Percentiles rank a stretch among this genome's conserved stretches.
Conservation (phyloP, 352 stramenopile genomes). For the Phytophthora cajani region DNA sequence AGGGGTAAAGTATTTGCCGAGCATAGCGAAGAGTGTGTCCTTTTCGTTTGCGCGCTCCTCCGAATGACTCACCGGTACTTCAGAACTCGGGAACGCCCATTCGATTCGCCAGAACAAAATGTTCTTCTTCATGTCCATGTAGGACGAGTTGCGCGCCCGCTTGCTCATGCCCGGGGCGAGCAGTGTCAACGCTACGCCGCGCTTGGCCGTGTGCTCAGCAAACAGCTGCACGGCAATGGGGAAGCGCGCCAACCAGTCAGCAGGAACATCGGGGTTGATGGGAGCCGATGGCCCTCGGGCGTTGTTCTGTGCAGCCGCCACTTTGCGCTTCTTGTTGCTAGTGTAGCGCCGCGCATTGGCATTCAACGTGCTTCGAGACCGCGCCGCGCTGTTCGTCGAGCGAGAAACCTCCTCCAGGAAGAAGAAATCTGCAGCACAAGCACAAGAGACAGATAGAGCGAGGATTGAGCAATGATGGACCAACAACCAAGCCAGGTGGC, state of each 20-base stretch:
- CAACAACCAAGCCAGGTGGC: neutral
- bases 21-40: conserved; percentile 60
- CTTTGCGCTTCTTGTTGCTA: conserved; percentile 46
- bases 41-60: conserved; percentile 65
- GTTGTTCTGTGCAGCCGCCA: conserved; percentile 12
- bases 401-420: conserved; percentile 77
- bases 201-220: conserved; percentile 71
- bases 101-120: conserved; percentile 83
- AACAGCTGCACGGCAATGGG: conserved; percentile 73
- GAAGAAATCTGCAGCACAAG: conserved; percentile 62
- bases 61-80: conserved; percentile 51
- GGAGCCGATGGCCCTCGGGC: neutral
- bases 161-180: conserved; percentile 87
- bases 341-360: conserved; percentile 38
- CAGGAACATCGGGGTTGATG: conserved; percentile 69
- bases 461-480: neutral
- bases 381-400: conserved; percentile 55
- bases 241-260: conserved; percentile 80
- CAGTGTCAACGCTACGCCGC: conserved; percentile 71
- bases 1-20: conserved; percentile 67
- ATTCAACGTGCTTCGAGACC: conserved; percentile 52
- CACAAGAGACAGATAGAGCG: neutral
- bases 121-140: conserved; percentile 69
- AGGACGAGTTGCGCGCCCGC: conserved; percentile 74
- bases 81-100: conserved; percentile 67